Evolutionary conservation across 805 yeast species (phyloP), one percentile per base, ranked within the genome.

Genomic region (Yueomyces sinensis): DNA sequence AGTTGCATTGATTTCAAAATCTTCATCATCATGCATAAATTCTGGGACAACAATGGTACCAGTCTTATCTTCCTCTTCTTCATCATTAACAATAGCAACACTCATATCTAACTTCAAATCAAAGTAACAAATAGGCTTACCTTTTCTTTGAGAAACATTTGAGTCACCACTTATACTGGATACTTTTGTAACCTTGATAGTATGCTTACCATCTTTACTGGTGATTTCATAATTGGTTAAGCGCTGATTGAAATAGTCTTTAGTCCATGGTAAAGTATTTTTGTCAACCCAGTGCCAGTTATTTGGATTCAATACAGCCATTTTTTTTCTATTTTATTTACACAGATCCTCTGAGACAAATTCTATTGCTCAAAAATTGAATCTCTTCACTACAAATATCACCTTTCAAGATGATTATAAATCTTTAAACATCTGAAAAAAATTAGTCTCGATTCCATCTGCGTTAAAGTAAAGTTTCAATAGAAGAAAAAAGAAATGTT

Each of bases 141-240:
- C 89, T 56, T 82, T 82, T 61, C 93, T 70, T 56, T 82, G 89
- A 17, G 83, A 76, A 13, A 82, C 87, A 47, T 81, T 82, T 46
- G 91, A 79, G 53, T 82, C 91, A 17, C 93, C 93, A 5, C 62
- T 55, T 3, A 77, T 59, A 3, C 62, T 52, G n/a, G 56, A 59
- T 11, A 73, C 52, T 2, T 63, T 47, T 15, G 57, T 57, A 30
- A 76, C 46, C 7, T 54, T 41, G 22, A 59, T 52, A n/a, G 33
- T 41, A 23, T 41, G 45, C 6, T 41, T 34, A 19, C 48, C 41
- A 30, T 46, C 43, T 3, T 46, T 46, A 7, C 35, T 35, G 5
- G 41, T 38, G 15, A 48, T 37, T 17, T 38, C 37, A 23, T 51
- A 40, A 20, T 41, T 36, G 4, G 42, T 15, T 13, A 74, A 54